Evolutionary conservation across 306 rosid genomes (phyloP).

Genomic region (Crataegus laevigata): DNA sequence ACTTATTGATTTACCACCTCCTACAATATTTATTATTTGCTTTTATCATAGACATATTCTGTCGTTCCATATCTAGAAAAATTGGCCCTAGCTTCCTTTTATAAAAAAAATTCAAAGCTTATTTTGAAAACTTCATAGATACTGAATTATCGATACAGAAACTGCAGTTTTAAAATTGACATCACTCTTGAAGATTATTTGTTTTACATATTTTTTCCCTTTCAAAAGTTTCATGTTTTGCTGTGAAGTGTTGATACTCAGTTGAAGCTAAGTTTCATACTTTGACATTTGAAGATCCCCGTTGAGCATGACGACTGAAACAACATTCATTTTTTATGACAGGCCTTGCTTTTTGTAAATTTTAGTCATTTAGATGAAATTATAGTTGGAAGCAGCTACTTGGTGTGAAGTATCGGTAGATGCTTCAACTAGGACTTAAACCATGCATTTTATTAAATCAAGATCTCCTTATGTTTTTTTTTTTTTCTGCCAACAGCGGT

Average conservation of each 20-base stretch:
- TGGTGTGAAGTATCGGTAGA: not conserved
- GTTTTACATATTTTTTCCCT: not conserved
- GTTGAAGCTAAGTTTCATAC: not conserved
- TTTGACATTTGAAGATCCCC: not conserved
- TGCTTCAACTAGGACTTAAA: not conserved
- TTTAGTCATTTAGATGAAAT: not conserved
- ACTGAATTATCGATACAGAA: not conserved
- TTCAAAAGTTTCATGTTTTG: not conserved
- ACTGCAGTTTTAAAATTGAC: not conserved
- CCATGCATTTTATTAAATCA: not conserved
- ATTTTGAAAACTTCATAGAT: not conserved
- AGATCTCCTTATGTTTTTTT: not conserved
- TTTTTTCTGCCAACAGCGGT: slow-evolving; percentile 45
- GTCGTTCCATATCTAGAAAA: not conserved
- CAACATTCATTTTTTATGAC: not conserved
- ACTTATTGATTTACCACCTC: not conserved
- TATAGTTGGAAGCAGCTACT: not conserved
- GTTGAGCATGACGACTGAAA: too few relatives aligned
- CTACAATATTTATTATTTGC: not conserved
- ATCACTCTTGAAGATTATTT: not conserved
- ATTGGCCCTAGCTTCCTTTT: too few relatives aligned
- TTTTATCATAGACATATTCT: not conserved
- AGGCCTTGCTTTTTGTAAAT: not conserved
- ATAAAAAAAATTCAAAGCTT: not conserved
- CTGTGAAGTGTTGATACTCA: not conserved